phyloP scores from a whole-genome alignment of 768 basidiomycete genomes.

The Mycena epipterygia region DNA sequence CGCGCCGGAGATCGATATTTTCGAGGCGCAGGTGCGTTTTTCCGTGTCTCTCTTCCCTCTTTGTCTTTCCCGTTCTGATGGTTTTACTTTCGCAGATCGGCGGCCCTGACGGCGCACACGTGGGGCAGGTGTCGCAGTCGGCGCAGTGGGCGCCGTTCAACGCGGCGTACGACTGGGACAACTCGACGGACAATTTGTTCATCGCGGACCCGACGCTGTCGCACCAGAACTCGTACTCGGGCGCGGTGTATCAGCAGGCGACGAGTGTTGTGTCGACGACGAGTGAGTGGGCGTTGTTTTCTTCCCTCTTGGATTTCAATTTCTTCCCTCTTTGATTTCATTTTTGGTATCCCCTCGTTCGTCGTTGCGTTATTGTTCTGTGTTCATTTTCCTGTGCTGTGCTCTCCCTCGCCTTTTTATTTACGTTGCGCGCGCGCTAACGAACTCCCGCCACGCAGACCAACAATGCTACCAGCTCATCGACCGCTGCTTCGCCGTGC shows the following conservation, averaged over 20 bases:
- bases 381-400: too few relatives aligned
- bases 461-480: slow-evolving; percentile 64
- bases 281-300: slow-evolving; percentile 37
- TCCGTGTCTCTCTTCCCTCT: too few relatives aligned
- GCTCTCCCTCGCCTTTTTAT: too few relatives aligned
- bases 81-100: slow-evolving; percentile 42
- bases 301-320: slow-evolving; percentile 29
- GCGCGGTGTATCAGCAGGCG: slow-evolving; percentile 59
- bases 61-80: too few relatives aligned
- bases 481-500: slow-evolving; percentile 58
- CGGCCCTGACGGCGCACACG: slow-evolving; percentile 9
- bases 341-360: too few relatives aligned
- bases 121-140: slow-evolving; percentile 63
- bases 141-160: slow-evolving; percentile 67
- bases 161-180: slow-evolving; percentile 56
- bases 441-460: slow-evolving; percentile 20
- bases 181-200: slow-evolving; percentile 48
- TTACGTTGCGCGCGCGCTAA: slow-evolving; percentile 36
- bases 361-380: too few relatives aligned
- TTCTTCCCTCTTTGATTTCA: too few relatives aligned
- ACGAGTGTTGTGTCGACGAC: slow-evolving; percentile 52
- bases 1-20: slow-evolving; percentile 71
- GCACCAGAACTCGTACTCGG: slow-evolving; percentile 58
- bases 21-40: slow-evolving; percentile 10
- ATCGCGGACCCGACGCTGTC: slow-evolving; percentile 55